Conservation (phyloP, 495 filamentous ascomycete genomes). For the Geoglossum glabrum region DNA sequence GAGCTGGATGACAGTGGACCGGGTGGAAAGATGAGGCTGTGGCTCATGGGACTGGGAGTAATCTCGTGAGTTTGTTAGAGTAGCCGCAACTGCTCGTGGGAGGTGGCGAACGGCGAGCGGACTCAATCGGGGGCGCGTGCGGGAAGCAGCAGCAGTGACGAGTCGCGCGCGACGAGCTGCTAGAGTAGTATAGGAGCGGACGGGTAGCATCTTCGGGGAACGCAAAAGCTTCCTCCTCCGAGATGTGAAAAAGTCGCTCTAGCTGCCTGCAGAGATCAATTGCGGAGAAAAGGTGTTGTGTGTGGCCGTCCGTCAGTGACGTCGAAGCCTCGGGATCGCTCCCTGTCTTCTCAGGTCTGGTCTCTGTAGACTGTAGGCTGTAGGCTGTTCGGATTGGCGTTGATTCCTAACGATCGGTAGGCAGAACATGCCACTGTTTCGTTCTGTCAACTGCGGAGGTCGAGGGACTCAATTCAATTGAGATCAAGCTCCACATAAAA, state of each 20-base stretch:
- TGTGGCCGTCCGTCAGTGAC: background rate
- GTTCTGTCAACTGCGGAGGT: background rate
- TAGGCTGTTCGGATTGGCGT: background rate
- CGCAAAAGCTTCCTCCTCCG: background rate
- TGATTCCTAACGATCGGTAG: background rate
- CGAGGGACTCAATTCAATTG: background rate
- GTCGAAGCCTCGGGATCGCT: background rate
- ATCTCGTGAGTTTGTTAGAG: constrained; percentile 15
- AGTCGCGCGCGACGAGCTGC: background rate
- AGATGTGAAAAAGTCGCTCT: too few relatives aligned
- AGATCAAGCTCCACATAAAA: background rate
- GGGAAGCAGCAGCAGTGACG: background rate
- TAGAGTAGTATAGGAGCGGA: background rate
- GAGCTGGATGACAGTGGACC: constrained; percentile 80
- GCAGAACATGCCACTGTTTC: background rate
- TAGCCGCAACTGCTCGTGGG: background rate
- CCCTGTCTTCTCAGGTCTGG: background rate
- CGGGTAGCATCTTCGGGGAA: background rate
- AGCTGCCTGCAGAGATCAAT: background rate
- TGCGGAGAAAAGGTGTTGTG: background rate
- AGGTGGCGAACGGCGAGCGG: background rate
- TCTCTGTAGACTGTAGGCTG: too few relatives aligned
- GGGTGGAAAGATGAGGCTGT: constrained; percentile 24
- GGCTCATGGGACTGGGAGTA: constrained; percentile 23
- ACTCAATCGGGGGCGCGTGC: background rate